Base-by-base conservation (phyloP, 805 yeast species). In the Candida tammaniensis region DNA sequence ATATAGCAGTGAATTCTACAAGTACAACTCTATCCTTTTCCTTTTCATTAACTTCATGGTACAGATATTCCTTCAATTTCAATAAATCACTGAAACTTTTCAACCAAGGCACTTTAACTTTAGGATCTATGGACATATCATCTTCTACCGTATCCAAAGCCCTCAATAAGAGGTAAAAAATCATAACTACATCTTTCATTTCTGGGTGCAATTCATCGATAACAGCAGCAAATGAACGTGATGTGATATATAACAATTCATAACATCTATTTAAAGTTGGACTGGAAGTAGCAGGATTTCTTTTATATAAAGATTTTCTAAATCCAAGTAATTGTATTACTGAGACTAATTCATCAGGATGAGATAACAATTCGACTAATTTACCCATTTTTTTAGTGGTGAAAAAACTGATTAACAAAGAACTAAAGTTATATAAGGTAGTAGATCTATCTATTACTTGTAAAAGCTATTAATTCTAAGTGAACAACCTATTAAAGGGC, bases 61-160 rank as follows among this genome's bases (percentile, higher is more conserved):
- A 93, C 1, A 86, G 82, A 95, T 96, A 93, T 44, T 80, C 86
- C 25, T 71, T 66, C 3, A 74, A 56, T 29, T 68, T 63, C 46
- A 93, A 70, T 41, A 83, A 80, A 18, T 72, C 60, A 54, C 79
- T 70, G 59, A 93, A 93, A 3, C 55, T 46, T 39, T 91, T 72
- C 46, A 93, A 70, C 31, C 88, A 56, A 2, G 93, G 88, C 17
- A 88, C 64, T 62, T 93, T 93, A 40, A 78, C 48, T 14, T 70
- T 68, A 4, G 84, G 80, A 42, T 77, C 82, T 39, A 93, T 64
- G 7, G 93, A 75, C 94, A 88, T 88, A 58, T 93, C 98, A 59
- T 93, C 98, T 59, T 93, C 98, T 36, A 93, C 74, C 1, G 98
- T 93, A 55, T 93, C 98, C 49, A 93, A 74, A 2, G 95, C 98